phyloP scores from a whole-genome alignment of 352 stramenopile species.

The Pythium folliculosum region DNA sequence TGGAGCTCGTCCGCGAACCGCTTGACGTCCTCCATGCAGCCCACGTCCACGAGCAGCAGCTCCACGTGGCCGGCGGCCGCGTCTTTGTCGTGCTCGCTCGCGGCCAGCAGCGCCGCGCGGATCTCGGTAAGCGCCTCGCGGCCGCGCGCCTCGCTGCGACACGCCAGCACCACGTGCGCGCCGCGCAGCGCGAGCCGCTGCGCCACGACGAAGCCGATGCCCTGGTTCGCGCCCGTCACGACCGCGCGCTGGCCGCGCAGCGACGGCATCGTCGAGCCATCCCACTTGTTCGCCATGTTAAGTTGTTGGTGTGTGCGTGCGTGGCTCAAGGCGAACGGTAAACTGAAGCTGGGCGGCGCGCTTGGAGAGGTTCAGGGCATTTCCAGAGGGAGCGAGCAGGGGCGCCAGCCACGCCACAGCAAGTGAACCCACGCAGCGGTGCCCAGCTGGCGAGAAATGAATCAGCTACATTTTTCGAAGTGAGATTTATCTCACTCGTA shows the following conservation, averaged over 20 bases:
- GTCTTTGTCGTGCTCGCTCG: neutral
- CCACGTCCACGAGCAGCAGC: slow-evolving; percentile 32
- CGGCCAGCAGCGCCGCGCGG: slow-evolving; percentile 21
- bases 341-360: no score
- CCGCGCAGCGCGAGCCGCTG: slow-evolving; percentile 53
- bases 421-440: no score
- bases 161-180: slow-evolving; percentile 77
- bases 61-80: slow-evolving; percentile 11
- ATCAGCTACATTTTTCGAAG: no score
- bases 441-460: no score
- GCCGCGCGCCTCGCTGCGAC: slow-evolving; percentile 49
- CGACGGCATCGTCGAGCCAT: slow-evolving; percentile 35
- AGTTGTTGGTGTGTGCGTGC: neutral
- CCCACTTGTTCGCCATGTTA: slow-evolving; percentile 9
- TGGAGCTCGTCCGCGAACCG: slow-evolving; percentile 29
- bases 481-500: no score
- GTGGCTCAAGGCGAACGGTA: neutral
- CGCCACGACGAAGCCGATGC: slow-evolving; percentile 78
- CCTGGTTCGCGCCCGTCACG: slow-evolving; percentile 84
- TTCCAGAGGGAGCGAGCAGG: no score
- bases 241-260: slow-evolving; percentile 62
- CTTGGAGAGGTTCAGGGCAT: no score
- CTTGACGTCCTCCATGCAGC: slow-evolving; percentile 24
- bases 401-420: no score
- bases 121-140: slow-evolving; percentile 37